Base-by-base conservation (phyloP, 1,284 basidiomycete genomes). In the Rhodotorula sp. region DNA sequence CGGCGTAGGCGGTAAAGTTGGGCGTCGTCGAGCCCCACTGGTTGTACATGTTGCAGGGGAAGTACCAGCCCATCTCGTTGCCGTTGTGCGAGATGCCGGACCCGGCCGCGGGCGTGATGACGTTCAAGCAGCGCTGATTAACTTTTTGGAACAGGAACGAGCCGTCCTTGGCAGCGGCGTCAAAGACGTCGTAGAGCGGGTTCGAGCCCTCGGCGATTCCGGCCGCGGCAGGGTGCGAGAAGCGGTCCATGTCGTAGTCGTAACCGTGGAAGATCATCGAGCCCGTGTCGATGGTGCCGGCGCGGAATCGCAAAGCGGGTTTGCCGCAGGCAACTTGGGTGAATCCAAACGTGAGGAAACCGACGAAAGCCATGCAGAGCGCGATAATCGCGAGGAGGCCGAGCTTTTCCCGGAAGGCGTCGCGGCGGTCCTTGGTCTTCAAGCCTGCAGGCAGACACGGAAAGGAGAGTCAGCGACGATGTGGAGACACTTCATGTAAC, bases 301-400 rank as follows among this genome's bases (percentile, higher is more conserved):
- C 86, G 75, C 89, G 87, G 83, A 87, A 94, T 24, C 93, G 88
- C 65, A 89, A 87, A 44, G 89, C 85, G 29, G 91, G 90, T 56
- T 84, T 89, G 51, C 93, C 92, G 81, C 95, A 99, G 48, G 99
- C 95, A 63, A 89, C 84, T 79, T 94, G 87, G 6, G 95, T 98
- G 84, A 99, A 99, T n/a, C 96, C 95, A 82, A 99, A 99, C 3
- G 95, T 99, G 80, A 99, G 85, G 86, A 94, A 99, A 81, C 95
- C 95, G 79, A 99, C 96, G 60, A 84, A 86, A 30, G 90, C 89
- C 95, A 99, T 98, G 75, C 94, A 86, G 29, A 81, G 14, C 24
- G 87, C 80, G 77, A 96, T 92, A 81, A 98, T 86, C 74, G 85
- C 84, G 68, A 99, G 84, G 45, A 99, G 86, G 48, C 95, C 95